phyloP scores from a whole-genome alignment of 2,329 filamentous ascomycete genomes.

The Talaromyces islandicus region DNA sequence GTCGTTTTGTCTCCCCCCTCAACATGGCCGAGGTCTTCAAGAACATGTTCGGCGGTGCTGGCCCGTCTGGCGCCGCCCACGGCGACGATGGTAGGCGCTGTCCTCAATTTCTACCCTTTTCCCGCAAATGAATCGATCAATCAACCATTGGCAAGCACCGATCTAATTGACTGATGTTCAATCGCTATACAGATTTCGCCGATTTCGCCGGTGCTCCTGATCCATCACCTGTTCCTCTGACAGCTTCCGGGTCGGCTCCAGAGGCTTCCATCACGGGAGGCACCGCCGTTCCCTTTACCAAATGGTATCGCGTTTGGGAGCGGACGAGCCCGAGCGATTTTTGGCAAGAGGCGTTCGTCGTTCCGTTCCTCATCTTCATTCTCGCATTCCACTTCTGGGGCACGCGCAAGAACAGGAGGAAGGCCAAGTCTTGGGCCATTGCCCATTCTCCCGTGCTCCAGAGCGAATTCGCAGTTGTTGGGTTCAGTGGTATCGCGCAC shows the following conservation, averaged over 20 bases:
- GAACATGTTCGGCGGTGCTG: slow-evolving; percentile 32
- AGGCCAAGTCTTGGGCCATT: slow-evolving; percentile 73
- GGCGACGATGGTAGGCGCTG: slow-evolving; percentile 30
- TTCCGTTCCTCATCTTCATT: slow-evolving; percentile 68
- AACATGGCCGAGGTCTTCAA: slow-evolving; percentile 35
- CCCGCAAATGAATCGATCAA: background rate
- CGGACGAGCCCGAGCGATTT: slow-evolving; percentile 80
- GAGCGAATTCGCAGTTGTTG: slow-evolving; percentile 80
- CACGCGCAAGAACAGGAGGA: slow-evolving; percentile 69
- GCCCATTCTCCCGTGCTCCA: slow-evolving; percentile 66
- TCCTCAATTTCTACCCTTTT: background rate
- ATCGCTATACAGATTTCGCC: slow-evolving; percentile 13
- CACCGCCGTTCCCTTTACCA: slow-evolving; percentile 65
- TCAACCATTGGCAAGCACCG: slow-evolving; percentile 1
- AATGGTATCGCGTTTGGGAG: slow-evolving; percentile 97
- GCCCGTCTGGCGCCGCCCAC: slow-evolving; percentile 23
- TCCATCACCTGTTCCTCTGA: slow-evolving; percentile 49
- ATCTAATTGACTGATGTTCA: background rate
- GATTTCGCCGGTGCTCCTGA: slow-evolving; percentile 80
- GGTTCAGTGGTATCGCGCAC: slow-evolving; percentile 59
- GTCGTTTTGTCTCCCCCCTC: slow-evolving; percentile 11
- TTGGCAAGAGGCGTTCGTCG: slow-evolving; percentile 75
- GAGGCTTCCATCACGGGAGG: slow-evolving; percentile 41
- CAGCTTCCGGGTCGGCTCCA: slow-evolving; percentile 33
- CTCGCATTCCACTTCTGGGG: slow-evolving; percentile 77